phyloP scores from a whole-genome alignment of 768 basidiomycete genomes.

The Galerina marginata region DNA sequence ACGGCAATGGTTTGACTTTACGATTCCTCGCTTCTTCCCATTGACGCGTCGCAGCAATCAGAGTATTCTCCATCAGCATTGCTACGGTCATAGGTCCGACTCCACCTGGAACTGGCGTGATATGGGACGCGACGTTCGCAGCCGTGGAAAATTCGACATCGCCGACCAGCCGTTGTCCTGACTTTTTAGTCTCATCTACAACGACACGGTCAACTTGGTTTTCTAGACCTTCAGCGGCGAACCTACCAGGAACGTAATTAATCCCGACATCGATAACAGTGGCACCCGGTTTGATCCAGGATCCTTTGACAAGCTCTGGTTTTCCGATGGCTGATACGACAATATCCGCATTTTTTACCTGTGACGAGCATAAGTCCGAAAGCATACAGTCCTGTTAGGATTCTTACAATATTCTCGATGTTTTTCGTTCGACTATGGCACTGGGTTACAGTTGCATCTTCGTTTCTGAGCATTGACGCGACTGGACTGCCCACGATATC shows the following conservation, averaged over 20 bases:
- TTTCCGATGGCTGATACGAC: slow-evolving; percentile 97
- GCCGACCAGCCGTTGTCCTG: slow-evolving; percentile 93
- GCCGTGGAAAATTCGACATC: slow-evolving; percentile 90
- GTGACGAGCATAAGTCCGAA: not conserved
- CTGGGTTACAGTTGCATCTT: slow-evolving; percentile 96
- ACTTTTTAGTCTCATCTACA: slow-evolving; percentile 87
- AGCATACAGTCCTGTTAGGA: not conserved
- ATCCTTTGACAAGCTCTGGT: slow-evolving; percentile 87
- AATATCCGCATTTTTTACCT: slow-evolving; percentile 90
- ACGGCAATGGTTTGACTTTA: slow-evolving; percentile 77
- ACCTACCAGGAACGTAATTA: slow-evolving; percentile 88
- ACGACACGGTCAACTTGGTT: not conserved
- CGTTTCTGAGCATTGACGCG: slow-evolving; percentile 85
- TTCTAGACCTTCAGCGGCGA: not conserved
- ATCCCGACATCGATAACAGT: slow-evolving; percentile 98
- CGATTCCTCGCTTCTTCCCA: slow-evolving; percentile 72
- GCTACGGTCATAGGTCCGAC: slow-evolving; percentile 99
- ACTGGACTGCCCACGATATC: slow-evolving; percentile 99
- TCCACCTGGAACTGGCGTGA: slow-evolving; percentile 98
- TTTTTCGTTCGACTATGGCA: slow-evolving; percentile 93
- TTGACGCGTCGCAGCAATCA: slow-evolving; percentile 80
- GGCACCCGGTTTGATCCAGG: slow-evolving; percentile 94
- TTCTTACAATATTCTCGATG: slow-evolving; percentile 75
- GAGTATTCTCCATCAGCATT: slow-evolving; percentile 94
- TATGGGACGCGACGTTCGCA: slow-evolving; percentile 78